phyloP scores from a whole-genome alignment of 2,329 filamentous ascomycete genomes.

The Fusarium torreyae region DNA sequence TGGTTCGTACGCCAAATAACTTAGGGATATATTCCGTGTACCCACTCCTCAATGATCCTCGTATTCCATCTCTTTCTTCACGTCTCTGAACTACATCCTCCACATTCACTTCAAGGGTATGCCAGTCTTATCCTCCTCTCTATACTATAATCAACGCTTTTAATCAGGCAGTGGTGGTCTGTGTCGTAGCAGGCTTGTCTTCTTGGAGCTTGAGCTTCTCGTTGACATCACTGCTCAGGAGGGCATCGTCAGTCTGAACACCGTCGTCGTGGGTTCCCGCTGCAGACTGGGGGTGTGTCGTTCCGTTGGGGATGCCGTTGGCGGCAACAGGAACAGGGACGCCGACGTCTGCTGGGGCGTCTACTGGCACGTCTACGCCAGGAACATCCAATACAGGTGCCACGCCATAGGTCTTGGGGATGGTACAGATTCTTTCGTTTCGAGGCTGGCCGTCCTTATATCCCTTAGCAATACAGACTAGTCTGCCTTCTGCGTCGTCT shows the following conservation, averaged over 20 bases:
- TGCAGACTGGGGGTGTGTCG: slow-evolving; percentile 25
- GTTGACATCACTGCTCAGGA: slow-evolving; percentile 50
- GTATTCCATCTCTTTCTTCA: slow-evolving; percentile 1
- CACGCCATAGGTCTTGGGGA: slow-evolving; percentile 59
- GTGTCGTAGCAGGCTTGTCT: slow-evolving; percentile 31
- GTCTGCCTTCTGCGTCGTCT: slow-evolving; percentile 60
- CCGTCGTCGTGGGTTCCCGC: slow-evolving; percentile 52
- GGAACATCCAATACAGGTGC: slow-evolving; percentile 25
- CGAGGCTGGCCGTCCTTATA: slow-evolving; percentile 62
- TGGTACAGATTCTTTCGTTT: slow-evolving; percentile 65
- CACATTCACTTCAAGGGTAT: slow-evolving; percentile 31
- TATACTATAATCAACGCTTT: slow-evolving; percentile 17
- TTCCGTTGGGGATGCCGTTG: slow-evolving; percentile 21
- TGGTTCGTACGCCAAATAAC: slow-evolving; percentile 20
- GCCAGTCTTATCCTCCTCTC: slow-evolving; percentile 25
- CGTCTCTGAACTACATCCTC: background rate
- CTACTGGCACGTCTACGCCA: background rate
- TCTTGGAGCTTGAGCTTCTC: slow-evolving; percentile 54
- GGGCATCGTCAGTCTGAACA: slow-evolving; percentile 50
- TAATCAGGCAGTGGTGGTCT: slow-evolving; percentile 31
- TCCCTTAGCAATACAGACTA: slow-evolving; percentile 70
- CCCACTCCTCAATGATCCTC: background rate
- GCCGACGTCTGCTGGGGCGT: slow-evolving; percentile 1
- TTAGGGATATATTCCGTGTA: slow-evolving; percentile 21
- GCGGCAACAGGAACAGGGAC: slow-evolving; percentile 10